Base-by-base conservation (phyloP, 2,329 filamentous ascomycete species). In the Aplosporella prunicola region DNA sequence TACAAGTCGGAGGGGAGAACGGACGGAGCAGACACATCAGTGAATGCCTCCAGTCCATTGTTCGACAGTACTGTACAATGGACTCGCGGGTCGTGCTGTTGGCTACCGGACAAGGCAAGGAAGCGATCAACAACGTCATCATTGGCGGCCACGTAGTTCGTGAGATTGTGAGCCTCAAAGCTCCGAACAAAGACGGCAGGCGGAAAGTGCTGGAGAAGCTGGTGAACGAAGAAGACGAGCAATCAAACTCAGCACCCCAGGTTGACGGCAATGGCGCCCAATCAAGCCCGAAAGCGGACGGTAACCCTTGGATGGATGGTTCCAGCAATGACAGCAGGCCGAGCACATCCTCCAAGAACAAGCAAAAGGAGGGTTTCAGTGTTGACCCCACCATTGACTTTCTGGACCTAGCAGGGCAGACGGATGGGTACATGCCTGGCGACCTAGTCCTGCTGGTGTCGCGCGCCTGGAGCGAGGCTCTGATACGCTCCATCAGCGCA, bases 341-440 rank as follows among this genome's bases (percentile, higher is more conserved):
- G 4, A 55, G 53, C 31, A 62, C 62, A 23, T 51, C 57, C 18
- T 26, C 31, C 18, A 22, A 24, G 13, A 11, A 14, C 3, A 22
- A 29, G 14, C 6, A 15, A 6, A 26, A 40, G 13, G 57, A 57
- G 13, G 82, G 80, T 0, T 91, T 93, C 50, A 62, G 80, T 2
- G 65, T 94, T 5, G 82, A 87, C 41, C 64, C 76, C 0, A 74
- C 82, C 32, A 74, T 98, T 8, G 91, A 98, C 56, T 84, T 96
- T 41, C 74, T 96, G 7, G 89, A 96, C 45, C 72, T 98, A 39
- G 87, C 93, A 13, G 88, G 91, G 2, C 81, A 89, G 48, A 96
- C 89, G 0, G 91, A 98, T 54, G 91, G 91, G 1, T 98, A 96
- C 56, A 95, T 96, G 88, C 89, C 91, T 1, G 91, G 88, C 3